Conservation (phyloP, 2,329 filamentous ascomycete genomes). For the Microsporum audouinii region DNA sequence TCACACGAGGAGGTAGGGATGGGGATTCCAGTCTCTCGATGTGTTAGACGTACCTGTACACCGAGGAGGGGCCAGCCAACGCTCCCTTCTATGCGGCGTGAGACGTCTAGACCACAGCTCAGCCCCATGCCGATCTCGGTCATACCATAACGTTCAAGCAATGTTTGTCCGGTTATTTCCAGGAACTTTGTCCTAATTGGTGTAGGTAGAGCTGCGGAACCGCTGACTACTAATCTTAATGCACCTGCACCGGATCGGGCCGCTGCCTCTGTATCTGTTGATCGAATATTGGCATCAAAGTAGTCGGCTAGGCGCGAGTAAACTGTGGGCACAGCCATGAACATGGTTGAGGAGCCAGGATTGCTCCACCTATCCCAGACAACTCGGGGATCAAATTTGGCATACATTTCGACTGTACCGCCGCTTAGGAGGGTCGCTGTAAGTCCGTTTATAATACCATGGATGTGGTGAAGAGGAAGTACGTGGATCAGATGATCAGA, state of each 20-base stretch:
- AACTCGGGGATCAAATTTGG: slow-evolving; percentile 33
- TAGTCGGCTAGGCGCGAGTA: slow-evolving; percentile 40
- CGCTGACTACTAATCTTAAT: slow-evolving; percentile 32
- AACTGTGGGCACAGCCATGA: slow-evolving; percentile 43
- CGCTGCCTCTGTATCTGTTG: slow-evolving; percentile 24
- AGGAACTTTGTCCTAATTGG: slow-evolving; percentile 32
- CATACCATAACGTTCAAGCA: slow-evolving; percentile 41
- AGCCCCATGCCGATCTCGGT: slow-evolving; percentile 42
- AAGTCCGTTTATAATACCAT: slow-evolving; percentile 42
- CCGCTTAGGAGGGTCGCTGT: slow-evolving; percentile 38
- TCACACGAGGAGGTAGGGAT: slow-evolving; percentile 20
- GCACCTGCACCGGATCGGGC: slow-evolving; percentile 25
- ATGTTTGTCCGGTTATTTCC: slow-evolving; percentile 32
- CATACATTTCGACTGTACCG: slow-evolving; percentile 39
- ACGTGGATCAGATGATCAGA: slow-evolving; percentile 40
- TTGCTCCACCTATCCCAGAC: slow-evolving; percentile 40
- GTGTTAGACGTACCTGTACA: slow-evolving; percentile 37
- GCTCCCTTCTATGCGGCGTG: slow-evolving; percentile 36
- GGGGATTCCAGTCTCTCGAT: slow-evolving; percentile 28
- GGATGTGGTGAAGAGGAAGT: slow-evolving; percentile 41
- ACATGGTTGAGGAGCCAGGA: slow-evolving; percentile 34
- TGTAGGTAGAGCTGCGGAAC: slow-evolving; percentile 34
- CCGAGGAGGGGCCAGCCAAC: slow-evolving; percentile 40
- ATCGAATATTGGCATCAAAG: slow-evolving; percentile 30
- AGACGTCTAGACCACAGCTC: slow-evolving; percentile 33